Evolutionary conservation across 148 eudicot species (phyloP).

Genomic region (Silene conica): DNA sequence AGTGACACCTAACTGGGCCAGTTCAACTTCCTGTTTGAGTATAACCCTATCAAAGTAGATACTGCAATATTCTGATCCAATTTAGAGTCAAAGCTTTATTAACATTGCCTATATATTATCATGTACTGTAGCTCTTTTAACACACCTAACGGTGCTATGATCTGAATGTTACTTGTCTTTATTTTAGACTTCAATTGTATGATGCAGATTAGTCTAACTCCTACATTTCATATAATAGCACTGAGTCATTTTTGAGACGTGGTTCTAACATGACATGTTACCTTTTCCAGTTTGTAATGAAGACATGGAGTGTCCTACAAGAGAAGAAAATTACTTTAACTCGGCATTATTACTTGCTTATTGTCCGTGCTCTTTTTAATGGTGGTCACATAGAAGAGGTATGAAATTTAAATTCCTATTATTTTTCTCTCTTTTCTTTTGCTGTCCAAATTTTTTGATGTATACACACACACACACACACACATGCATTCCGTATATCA

Average conservation of each 20-base stretch:
- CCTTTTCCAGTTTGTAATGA: constrained; percentile 72
- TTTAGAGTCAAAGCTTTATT: neutral
- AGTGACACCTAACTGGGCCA: neutral
- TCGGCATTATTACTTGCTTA: constrained; percentile 46
- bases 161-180: neutral
- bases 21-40: neutral
- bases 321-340: constrained; percentile 44
- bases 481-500: neutral
- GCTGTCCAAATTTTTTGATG: neutral
- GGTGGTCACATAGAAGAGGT: constrained; percentile 90
- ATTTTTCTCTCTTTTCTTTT: neutral
- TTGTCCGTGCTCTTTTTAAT: constrained; percentile 61
- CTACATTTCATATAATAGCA: neutral
- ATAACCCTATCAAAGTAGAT: neutral
- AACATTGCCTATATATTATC: neutral
- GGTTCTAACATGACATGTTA: constrained; percentile 11
- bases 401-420: constrained; percentile 8
- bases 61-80: constrained; percentile 1
- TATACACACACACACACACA: too few relatives aligned
- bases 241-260: constrained; percentile 6
- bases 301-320: constrained; percentile 69
- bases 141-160: neutral
- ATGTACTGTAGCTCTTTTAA: neutral
- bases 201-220: neutral
- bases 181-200: neutral